Evolutionary conservation across 2,329 filamentous ascomycete species (phyloP).

Genomic region (Colletotrichum filicis): DNA sequence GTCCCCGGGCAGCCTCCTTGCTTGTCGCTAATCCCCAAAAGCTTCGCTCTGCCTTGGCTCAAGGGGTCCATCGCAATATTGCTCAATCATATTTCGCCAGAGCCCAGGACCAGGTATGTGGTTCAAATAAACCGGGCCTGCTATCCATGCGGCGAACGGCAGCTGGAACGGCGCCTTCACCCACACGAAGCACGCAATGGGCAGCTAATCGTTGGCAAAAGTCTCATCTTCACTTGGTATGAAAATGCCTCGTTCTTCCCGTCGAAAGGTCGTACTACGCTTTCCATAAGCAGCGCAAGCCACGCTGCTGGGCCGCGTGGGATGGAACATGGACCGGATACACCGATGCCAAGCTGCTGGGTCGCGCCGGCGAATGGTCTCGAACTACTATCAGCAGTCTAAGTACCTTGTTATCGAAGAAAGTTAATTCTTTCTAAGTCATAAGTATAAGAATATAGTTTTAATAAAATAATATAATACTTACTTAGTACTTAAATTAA

Average conservation of each 20-base stretch:
- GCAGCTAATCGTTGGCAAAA: background rate
- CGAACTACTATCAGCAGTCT: background rate
- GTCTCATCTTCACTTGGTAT: background rate
- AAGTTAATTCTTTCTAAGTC: too few species aligned
- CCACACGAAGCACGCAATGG: slow-evolving; percentile 25
- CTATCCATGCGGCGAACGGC: slow-evolving; percentile 16
- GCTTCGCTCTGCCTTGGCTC: slow-evolving; percentile 30
- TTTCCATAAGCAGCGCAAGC: background rate
- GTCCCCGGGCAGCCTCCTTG: slow-evolving; percentile 16
- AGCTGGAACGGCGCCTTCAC: slow-evolving; percentile 24
- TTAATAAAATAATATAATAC: too few species aligned
- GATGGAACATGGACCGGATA: background rate
- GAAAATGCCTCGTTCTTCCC: background rate
- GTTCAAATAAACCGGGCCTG: slow-evolving; percentile 14
- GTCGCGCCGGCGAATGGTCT: background rate
- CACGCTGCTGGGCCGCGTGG: background rate
- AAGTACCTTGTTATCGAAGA: too few species aligned
- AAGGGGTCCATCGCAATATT: background rate
- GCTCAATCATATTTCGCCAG: background rate
- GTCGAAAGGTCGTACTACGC: background rate
- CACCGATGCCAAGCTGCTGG: slow-evolving; percentile 6
- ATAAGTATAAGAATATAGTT: too few species aligned
- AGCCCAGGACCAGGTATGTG: background rate
- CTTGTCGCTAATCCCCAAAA: slow-evolving; percentile 21
- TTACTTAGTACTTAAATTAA: too few species aligned